Percentiles rank a stretch among this genome's conserved stretches.
Conservation (phyloP, 106 monocot species). For the Dendrobium nobile region DNA sequence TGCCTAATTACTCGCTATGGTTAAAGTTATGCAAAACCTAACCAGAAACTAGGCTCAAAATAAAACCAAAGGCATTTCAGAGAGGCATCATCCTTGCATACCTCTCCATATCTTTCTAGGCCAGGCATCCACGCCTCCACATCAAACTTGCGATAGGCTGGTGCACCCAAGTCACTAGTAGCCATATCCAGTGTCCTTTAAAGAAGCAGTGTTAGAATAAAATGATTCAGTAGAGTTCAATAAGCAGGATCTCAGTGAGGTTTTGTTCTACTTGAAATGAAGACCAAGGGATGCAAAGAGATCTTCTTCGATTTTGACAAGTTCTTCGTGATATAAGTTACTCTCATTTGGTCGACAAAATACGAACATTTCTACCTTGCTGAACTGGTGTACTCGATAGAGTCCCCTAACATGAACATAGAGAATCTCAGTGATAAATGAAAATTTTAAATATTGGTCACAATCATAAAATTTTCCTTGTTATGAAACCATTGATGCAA, state of each 20-base stretch:
- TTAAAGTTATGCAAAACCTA: neutral
- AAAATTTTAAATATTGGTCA: neutral
- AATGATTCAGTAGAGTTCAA: neutral
- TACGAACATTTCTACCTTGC: slow-evolving; percentile 98
- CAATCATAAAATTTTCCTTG: too few species aligned
- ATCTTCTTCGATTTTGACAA: slow-evolving; percentile 82
- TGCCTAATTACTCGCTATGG: neutral
- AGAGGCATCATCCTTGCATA: slow-evolving; percentile 11
- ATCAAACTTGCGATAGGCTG: slow-evolving; percentile 95
- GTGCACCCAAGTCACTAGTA: slow-evolving; percentile 88
- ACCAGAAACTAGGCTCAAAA: neutral
- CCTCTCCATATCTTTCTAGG: slow-evolving; percentile 89
- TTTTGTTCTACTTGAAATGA: slow-evolving; percentile 73
- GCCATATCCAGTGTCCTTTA: slow-evolving; percentile 95
- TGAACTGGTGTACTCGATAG: slow-evolving; percentile 95
- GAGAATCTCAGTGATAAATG: neutral
- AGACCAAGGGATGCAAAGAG: slow-evolving; percentile 91
- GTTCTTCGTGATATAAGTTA: slow-evolving; percentile 71
- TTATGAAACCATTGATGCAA: neutral
- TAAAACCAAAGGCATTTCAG: neutral
- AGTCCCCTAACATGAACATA: slow-evolving; percentile 49
- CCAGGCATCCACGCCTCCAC: slow-evolving; percentile 99
- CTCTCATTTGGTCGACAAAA: slow-evolving; percentile 91
- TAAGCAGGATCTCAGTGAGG: neutral
- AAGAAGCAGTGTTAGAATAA: neutral